Percentiles rank a stretch among this genome's conserved stretches.
These are phyloP conservation scores for Trichoderma cornu-damae DNA, from an alignment of 2,329 filamentous ascomycete species.

Conservation along the genomic window DNA sequence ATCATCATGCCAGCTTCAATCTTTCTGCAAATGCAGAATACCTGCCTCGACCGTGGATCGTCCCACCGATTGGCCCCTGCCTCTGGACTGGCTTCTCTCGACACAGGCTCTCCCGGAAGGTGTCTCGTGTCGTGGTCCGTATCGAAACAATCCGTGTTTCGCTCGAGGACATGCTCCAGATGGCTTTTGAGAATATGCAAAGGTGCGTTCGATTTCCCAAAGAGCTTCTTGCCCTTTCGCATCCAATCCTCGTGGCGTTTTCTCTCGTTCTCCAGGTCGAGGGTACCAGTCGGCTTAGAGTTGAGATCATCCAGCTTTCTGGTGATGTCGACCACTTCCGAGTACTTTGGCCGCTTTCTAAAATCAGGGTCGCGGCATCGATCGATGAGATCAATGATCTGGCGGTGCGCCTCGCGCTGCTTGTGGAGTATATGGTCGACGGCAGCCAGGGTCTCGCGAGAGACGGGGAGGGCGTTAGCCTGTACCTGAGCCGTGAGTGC, in stretches of 20 bases:
- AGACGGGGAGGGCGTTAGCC: conserved; percentile 67
- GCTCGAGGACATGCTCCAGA: conserved; percentile 86
- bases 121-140: conserved; percentile 77
- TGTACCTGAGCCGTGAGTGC: conserved; percentile 79
- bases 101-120: conserved; percentile 85
- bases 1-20: conserved; percentile 99
- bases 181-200: conserved; percentile 92
- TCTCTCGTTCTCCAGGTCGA: conserved; percentile 90
- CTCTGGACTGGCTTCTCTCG: conserved; percentile 65
- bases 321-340: conserved; percentile 85
- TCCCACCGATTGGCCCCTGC: conserved; percentile 53
- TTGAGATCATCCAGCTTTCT: conserved; percentile 83
- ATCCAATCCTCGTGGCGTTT: conserved; percentile 99
- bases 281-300: conserved; percentile 83
- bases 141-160: conserved; percentile 89
- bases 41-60: conserved; percentile 63
- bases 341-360: conserved; percentile 75
- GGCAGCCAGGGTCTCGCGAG: conserved; percentile 68
- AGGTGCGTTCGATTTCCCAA: conserved; percentile 95
- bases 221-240: conserved; percentile 94
- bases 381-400: conserved; percentile 76
- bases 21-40: conserved; percentile 94
- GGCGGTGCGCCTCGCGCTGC: conserved; percentile 87
- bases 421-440: conserved; percentile 94
- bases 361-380: conserved; percentile 71